Evolutionary conservation across 2,329 filamentous ascomycete genomes (phyloP), one percentile per base, ranked within the genome.

Genomic region (Chrysoporthe cubensis): DNA sequence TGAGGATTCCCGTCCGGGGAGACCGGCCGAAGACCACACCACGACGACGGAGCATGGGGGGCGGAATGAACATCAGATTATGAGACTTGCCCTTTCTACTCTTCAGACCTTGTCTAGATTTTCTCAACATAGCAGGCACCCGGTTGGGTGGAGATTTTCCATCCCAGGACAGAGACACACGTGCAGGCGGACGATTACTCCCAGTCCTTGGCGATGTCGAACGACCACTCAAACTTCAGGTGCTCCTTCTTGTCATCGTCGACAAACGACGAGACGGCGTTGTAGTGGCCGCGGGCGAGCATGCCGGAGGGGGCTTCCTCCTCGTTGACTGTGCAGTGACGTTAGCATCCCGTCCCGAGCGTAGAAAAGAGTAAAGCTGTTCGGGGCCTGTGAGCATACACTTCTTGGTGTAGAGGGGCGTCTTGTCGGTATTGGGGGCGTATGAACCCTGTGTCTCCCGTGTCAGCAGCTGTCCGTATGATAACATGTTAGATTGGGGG

Each of bases 181-280:
- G 26, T 26, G 26, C 26, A 40, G 34, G 1, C 32, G 34, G 18
- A 40, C 7, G 1, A 57, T 73, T 89, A 92, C 66, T 68, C 68
- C 96, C 96, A 98, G 78, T 97, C 93, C 87, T 98, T 99, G 82
- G 91, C 87, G 79, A 99, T 97, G 77, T 97, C 92, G 76, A 99
- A 98, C 70, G 90, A 89, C 96, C 96, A 99, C 76, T 97, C 91
- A 80, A 99, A 99, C 78, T 91, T 86, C 71, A 99, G 85, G 81
- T 99, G 94, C 71, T 87, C 90, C 81, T 93, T 90, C 79, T 96
- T 91, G 82, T 99, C 96, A 76, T 99, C 96, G 78, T 99, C 96
- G 71, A 97, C 87, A 79, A 99, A 99, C 80, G 89, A 93, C 73
- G 94, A 97, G 70, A 90, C 81, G 71, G 94, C 94, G 70, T 91